These are phyloP conservation scores for Excoecaria agallocha DNA, from an alignment of 345 rosid species.

Conservation along the genomic window DNA sequence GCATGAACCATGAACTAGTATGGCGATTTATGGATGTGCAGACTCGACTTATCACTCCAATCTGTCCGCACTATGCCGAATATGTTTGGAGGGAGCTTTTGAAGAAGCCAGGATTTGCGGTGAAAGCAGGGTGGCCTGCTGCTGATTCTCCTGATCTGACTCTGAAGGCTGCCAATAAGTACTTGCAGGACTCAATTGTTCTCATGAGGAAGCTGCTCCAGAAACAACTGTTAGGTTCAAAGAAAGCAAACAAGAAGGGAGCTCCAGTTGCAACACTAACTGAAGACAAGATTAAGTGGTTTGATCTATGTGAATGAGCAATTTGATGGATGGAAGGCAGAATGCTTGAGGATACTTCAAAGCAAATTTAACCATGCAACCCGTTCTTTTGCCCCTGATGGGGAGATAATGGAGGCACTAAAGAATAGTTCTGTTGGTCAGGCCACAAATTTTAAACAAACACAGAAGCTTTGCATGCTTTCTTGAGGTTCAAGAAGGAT, in stretches of 20 bases:
- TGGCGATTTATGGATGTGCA: conserved; percentile 86
- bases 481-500: conserved; percentile 83
- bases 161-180: conserved; percentile 81
- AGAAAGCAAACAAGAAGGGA: conserved; percentile 67
- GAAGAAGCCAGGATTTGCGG: conserved; percentile 71
- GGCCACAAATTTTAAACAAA: conserved; percentile 57
- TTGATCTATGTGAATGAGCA: conserved; percentile 75
- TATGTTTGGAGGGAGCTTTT: conserved; percentile 85
- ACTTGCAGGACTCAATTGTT: conserved; percentile 81
- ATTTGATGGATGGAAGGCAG: conserved; percentile 86
- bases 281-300: conserved; percentile 51
- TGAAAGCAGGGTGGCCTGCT: conserved; percentile 89
- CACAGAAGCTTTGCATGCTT: conserved; percentile 77
- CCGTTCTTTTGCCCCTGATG: conserved; percentile 56
- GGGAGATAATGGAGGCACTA: conserved; percentile 59
- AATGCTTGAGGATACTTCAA: conserved; percentile 68
- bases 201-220: conserved; percentile 76
- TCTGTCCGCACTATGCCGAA: conserved; percentile 92
- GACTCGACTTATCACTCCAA: conserved; percentile 79
- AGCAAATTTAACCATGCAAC: conserved; percentile 45
- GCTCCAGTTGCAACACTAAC: conserved; percentile 45
- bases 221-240: conserved; percentile 64
- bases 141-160: conserved; percentile 66
- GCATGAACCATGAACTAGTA: conserved; percentile 68
- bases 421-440: conserved; percentile 51